Evolutionary conservation across 192 early-diverging fungal genomes (phyloP), one percentile per base, ranked within the genome.

Genomic region (Coemansia sp.): DNA sequence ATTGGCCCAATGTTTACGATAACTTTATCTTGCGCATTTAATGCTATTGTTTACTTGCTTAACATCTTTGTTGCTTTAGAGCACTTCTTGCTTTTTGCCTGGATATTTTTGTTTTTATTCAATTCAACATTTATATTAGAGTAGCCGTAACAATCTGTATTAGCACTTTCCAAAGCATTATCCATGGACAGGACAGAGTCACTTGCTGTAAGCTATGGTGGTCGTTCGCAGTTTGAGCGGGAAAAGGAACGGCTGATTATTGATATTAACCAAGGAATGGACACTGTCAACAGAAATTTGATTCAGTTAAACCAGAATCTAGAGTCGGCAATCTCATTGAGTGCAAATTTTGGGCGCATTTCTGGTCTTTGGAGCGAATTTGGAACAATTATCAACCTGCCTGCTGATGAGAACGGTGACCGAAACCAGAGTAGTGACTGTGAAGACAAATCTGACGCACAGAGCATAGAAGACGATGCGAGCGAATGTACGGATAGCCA

Each of bases 201-300:
- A 15, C 57, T 68, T 4, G 66, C 72, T 6, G 42, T 65, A 4
- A 32, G 39, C 26, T 67, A 67, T 21, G 72, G 68, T 4, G 39
- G 45, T 1, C 71, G 77, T 11, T 55, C 73, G 18, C 78, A 80
- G 57, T 80, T 63, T 62, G 78, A 80, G 69, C 78, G 78, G 52
- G 72, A 80, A 39, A 80, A 80, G 61, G 78, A 80, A 57, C 55
- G 78, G 22, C 69, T 80, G 11, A 69, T 80, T 37, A 60, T 69
- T 37, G 78, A 80, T 16, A 80, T 75, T 15, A 82, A 82, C 69
- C 72, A 77, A 65, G 68, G 72, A 1, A 73, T 82, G 71, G 80
- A 82, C 32, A 60, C 54, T 0, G 71, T 74, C 42, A 82, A 77
- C 65, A 60, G 72, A 26, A 71, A 77, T 51, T 49, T 82, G 16